These are phyloP conservation scores for Furcasterigmium sp. DNA, from an alignment of 2,329 filamentous ascomycete genomes.

Conservation along the genomic window DNA sequence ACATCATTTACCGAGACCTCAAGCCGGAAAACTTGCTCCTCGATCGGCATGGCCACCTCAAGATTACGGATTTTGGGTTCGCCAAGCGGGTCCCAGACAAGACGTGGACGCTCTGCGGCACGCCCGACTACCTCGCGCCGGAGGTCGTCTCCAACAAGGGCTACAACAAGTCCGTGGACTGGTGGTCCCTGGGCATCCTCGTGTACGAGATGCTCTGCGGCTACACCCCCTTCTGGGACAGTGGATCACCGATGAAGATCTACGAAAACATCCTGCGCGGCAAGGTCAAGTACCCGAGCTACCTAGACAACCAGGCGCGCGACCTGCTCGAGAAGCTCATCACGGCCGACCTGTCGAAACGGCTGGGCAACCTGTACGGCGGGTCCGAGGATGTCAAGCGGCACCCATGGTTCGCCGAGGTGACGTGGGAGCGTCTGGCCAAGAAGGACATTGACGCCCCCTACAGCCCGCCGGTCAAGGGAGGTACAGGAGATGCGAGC, in stretches of 20 bases:
- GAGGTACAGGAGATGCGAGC: slow-evolving; percentile 89
- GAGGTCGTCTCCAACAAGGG: slow-evolving; percentile 99
- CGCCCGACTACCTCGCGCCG: slow-evolving; percentile 93
- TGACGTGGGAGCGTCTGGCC: slow-evolving; percentile 91
- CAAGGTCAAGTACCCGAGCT: slow-evolving; percentile 92
- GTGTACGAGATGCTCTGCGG: slow-evolving; percentile 99
- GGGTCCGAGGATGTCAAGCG: slow-evolving; percentile 90
- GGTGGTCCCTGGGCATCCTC: slow-evolving; percentile 97
- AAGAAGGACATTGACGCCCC: slow-evolving; percentile 98
- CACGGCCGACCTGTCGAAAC: slow-evolving; percentile 90
- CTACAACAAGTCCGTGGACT: slow-evolving; percentile 99
- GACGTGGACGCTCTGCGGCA: slow-evolving; percentile 97
- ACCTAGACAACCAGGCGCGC: slow-evolving; percentile 91
- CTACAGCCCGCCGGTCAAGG: slow-evolving; percentile 92
- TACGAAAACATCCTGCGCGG: slow-evolving; percentile 99
- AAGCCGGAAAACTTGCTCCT: slow-evolving; percentile 93
- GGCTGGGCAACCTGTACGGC: slow-evolving; percentile 87
- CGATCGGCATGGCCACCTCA: slow-evolving; percentile 88
- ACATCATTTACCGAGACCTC: slow-evolving; percentile 96
- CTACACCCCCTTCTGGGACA: slow-evolving; percentile 98
- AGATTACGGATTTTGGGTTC: slow-evolving; percentile 98
- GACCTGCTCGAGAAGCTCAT: slow-evolving; percentile 90
- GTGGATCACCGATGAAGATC: slow-evolving; percentile 96
- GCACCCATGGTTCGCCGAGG: slow-evolving; percentile 94
- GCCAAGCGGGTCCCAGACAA: slow-evolving; percentile 98